phyloP scores from a whole-genome alignment of 106 monocot species.

The Apostasia shenzhenica region DNA sequence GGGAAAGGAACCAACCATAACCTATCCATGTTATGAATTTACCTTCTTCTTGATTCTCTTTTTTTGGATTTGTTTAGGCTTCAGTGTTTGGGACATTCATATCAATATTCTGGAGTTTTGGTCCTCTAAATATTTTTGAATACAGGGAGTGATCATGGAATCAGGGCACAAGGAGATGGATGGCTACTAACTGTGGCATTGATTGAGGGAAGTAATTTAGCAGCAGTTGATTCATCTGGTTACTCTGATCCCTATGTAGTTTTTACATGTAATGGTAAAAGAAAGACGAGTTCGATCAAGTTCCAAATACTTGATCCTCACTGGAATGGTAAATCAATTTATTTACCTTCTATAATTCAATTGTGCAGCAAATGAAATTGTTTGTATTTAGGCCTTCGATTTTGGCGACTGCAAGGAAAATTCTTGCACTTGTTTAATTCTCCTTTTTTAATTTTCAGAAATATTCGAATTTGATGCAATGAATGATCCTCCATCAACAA shows the following conservation, averaged over 20 bases:
- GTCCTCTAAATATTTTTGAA: too few species aligned
- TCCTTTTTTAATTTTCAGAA: slow-evolving; percentile 36
- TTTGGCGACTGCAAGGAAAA: not conserved
- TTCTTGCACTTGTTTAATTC: not conserved
- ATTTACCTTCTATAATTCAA: not conserved
- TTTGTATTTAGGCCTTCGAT: not conserved
- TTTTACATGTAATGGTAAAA: slow-evolving; percentile 80
- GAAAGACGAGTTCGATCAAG: slow-evolving; percentile 87
- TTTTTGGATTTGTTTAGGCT: too few species aligned
- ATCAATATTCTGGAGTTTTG: too few species aligned
- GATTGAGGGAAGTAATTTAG: slow-evolving; percentile 67
- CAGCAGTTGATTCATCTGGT: slow-evolving; percentile 60
- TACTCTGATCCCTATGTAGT: slow-evolving; percentile 86
- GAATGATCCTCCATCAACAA: slow-evolving; percentile 81
- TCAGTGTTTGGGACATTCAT: too few species aligned
- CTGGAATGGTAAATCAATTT: slow-evolving; percentile 72
- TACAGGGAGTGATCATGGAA: slow-evolving; percentile 83
- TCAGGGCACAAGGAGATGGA: slow-evolving; percentile 88
- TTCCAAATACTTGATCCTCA: slow-evolving; percentile 79
- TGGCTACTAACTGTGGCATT: slow-evolving; percentile 94
- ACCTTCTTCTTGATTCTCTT: too few species aligned
- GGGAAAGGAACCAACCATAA: too few species aligned
- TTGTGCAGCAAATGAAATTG: not conserved
- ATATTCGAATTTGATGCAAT: slow-evolving; percentile 97
- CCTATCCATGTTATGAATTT: too few species aligned